Base-by-base conservation (phyloP, 306 rosid species). In the Begonia loranthoides region DNA sequence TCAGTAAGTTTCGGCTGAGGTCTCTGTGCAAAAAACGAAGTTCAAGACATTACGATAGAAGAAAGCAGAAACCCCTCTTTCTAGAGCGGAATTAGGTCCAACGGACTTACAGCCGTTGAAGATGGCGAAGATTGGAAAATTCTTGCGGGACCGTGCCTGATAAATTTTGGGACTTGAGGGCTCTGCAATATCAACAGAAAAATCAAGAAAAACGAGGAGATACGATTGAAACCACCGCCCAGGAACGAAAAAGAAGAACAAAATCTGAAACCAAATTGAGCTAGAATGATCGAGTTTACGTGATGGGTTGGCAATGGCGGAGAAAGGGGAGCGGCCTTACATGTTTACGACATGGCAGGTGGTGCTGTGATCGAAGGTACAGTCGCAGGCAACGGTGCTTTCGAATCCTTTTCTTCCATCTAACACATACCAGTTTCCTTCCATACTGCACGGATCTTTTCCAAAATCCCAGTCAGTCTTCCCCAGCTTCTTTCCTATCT, bases 381-480 rank as follows among this genome's bases (percentile, higher is more conserved):
- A 89, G 55, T 84, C 54, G 45, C 97, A 89, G 0, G 17, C 49
- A 5, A 89, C 81, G 47, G 54, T 56, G 60, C 73, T 82, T 63
- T 78, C 79, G 66, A 74, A 70, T 10, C 81, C 71, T 74, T 71
- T 79, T 67, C 66, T 50, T 12, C 24, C 78, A 50, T 52, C 60
- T 48, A 65, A 15, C 0, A 24, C 66, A 3, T n/a, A 74, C 97
- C 95, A 84, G 0, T 64, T 81, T 14, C 82, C 95, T 71, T 73
- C 76, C 46, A 74, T 79, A 54, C 77, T 69, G 65, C 97, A 89
- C 7, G 95, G 93, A 45, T 84, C 90, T 43, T 71, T 60, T 41
- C 68, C 71, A 66, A 89, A 89, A 52, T 89, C 73, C 97, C 97
- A 89, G 13, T 84, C 90, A 49, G 62, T 88, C 78, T 82, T 84